Evolutionary conservation across 2,329 filamentous ascomycete genomes (phyloP), one percentile per base, ranked within the genome.

Genomic region (Cadophora sp.): DNA sequence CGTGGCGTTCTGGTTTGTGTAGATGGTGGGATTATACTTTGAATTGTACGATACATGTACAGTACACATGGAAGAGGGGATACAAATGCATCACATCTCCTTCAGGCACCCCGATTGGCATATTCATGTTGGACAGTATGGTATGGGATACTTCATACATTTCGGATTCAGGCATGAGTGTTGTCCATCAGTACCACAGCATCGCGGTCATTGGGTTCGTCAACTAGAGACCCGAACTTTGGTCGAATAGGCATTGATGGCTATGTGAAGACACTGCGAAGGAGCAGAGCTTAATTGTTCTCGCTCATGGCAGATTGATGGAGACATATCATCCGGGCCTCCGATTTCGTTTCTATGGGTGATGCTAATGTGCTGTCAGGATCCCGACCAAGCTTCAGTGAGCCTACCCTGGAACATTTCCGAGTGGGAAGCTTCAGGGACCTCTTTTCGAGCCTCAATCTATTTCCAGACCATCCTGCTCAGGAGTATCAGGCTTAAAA

Each of bases 21-120:
- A 40, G 50, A 63, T 53, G 34, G 22, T 11, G n/a, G 6, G 24
- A 14, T 48, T 55, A 29, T 53, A 63, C 14, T 14, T 26, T 24
- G 31, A 40, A 51, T 22, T 63, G 48, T 63, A 63, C 61, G 19
- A 63, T 48, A 40, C 27, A 40, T 59, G 31, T 43, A 59, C 56
- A 59, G 24, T 40, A 59, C 22, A 59, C 27, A 43, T 22, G 11
- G 56, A 40, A n/a, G 22, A 40, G 31, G n/a, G 56, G 7, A 40
- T 26, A 40, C 22, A 22, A 59, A 26, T 37, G 27, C 2, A 59
- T 59, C 56, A 26, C 22, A 59, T 59, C 56, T 59, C 56, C 22
- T 59, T 14, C 6, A 40, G 31, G 9, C 19, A 26, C 8, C 14
- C 22, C 22, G 1, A 16, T 59, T 27, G 22, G 22, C 24, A 16